phyloP scores from a whole-genome alignment of 345 rosid species.

The Reutealis trisperma region DNA sequence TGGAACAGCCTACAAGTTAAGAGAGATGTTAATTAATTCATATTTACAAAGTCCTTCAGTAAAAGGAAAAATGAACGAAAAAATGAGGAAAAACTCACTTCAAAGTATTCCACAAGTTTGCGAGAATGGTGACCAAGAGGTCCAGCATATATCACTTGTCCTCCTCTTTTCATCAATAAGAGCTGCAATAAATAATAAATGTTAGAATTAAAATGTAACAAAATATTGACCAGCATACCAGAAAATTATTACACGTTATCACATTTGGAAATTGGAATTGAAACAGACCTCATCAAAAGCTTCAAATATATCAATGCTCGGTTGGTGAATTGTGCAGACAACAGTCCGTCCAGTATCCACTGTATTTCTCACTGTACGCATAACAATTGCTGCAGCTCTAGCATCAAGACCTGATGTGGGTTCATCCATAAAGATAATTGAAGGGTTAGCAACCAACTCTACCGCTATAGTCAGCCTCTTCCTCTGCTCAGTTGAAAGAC shows the following conservation, averaged over 20 bases:
- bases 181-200: slow-evolving; percentile 7
- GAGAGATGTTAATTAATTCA: neutral
- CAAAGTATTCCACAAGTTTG: slow-evolving; percentile 23
- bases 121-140: slow-evolving; percentile 17
- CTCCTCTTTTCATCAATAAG: slow-evolving; percentile 25
- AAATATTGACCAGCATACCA: neutral
- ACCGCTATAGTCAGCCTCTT: slow-evolving; percentile 77
- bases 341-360: slow-evolving; percentile 88
- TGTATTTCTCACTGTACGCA: slow-evolving; percentile 78
- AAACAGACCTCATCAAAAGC: slow-evolving; percentile 72
- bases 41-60: neutral
- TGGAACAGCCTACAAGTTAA: slow-evolving; percentile 4
- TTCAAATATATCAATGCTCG: slow-evolving; percentile 86
- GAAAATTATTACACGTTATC: neutral
- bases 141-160: slow-evolving; percentile 21
- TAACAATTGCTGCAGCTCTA: slow-evolving; percentile 87
- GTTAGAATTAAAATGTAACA: neutral
- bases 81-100: neutral
- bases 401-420: slow-evolving; percentile 89
- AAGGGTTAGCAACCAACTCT: slow-evolving; percentile 75
- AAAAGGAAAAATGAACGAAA: neutral
- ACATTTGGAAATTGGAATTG: neutral
- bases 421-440: slow-evolving; percentile 83
- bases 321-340: slow-evolving; percentile 90
- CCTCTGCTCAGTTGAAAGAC: slow-evolving; percentile 75